Base-by-base conservation (phyloP, 345 rosid species). In the Boechera retrofracta region DNA sequence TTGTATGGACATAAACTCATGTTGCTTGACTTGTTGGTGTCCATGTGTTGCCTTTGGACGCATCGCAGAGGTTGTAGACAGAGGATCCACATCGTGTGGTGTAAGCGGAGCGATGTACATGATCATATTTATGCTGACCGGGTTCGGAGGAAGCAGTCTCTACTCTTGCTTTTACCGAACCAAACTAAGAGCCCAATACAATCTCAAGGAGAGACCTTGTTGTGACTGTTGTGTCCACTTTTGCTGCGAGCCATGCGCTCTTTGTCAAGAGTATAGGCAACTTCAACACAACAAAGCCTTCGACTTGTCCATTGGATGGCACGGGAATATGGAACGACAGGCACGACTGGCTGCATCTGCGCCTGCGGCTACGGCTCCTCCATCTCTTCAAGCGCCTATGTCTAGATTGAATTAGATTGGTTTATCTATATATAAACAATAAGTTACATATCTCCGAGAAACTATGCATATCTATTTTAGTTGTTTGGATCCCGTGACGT, bases 41-140 rank as follows among this genome's bases (percentile, higher is more conserved):
- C 92, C 95, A 2, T 88, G 92, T 39, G 31, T 84, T 29, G 81
- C 91, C 0, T 88, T 90, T 58, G 95, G 92, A 21, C 86, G 81
- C 62, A 82, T 86, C n/a, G 83, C 91, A 0, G 88, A 90, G 81
- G 77, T 87, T 38, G 74, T 82, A 18, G 88, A 87, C 61, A 64
- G 80, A 62, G 96, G 92, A 66, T 72, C 84, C 6, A 82, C 87
- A 52, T 76, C 83, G 0, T 80, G 83, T 71, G 83, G 80, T 36
- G 71, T 71, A 29, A 80, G 69, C 3, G 83, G 83, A 64, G 68
- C 76, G 12, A 36, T 80, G 31, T 80, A 80, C 80, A 71, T 64
- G 73, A 15, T 70, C 52, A 28, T 80, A 18, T 3, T 71, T 3
- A 70, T 75, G 66, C 5, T 65, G 7, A 70, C 77, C 5, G 80